phyloP scores from a whole-genome alignment of 345 rosid species.

The Kandelia obovata region DNA sequence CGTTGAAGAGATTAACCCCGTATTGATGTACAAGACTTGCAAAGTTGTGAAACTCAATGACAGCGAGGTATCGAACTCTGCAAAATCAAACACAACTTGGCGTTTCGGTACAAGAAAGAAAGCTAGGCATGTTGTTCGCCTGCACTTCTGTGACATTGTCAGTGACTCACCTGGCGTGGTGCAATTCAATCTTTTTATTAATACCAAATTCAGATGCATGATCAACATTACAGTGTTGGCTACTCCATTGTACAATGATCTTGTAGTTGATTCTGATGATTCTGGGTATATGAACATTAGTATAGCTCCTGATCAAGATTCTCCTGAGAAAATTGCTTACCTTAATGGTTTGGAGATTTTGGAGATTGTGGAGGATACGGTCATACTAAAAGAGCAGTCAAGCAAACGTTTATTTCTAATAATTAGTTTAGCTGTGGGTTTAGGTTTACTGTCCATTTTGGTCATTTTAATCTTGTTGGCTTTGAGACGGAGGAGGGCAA shows the following conservation, averaged over 20 bases:
- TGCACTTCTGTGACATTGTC: constrained; percentile 7
- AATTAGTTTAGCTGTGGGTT: not conserved
- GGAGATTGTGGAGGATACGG: constrained; percentile 4
- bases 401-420: not conserved
- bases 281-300: constrained; percentile 15
- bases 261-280: constrained; percentile 11
- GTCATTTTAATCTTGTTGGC: not conserved
- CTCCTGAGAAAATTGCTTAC: not conserved
- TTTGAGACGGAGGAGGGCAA: not conserved
- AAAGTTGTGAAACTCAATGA: not conserved
- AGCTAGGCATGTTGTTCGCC: constrained; percentile 9
- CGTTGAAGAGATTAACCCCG: not conserved
- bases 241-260: not conserved
- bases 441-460: not conserved
- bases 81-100: constrained; percentile 14
- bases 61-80: no score
- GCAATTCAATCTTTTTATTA: not conserved
- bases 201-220: not conserved
- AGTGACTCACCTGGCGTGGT: not conserved
- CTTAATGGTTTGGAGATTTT: constrained; percentile 20
- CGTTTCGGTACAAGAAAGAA: constrained; percentile 4
- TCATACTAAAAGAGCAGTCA: not conserved
- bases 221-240: not conserved
- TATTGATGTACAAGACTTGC: constrained; percentile 3
- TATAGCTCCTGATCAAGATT: constrained; percentile 1